These are phyloP conservation scores for Wickerhamiella cacticola DNA, from an alignment of 805 yeast species.

Conservation along the genomic window DNA sequence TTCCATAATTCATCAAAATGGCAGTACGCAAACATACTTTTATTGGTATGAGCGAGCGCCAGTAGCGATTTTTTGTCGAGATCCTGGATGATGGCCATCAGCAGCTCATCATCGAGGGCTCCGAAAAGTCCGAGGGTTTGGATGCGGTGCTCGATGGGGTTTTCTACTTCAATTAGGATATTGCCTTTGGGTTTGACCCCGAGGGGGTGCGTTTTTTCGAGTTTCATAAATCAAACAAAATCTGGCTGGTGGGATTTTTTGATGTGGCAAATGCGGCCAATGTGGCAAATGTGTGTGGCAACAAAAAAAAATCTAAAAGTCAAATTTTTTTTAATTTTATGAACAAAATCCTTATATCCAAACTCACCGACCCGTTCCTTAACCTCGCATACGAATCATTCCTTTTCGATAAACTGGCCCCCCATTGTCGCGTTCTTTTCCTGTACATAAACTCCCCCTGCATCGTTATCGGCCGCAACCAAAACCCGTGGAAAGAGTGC, in stretches of 20 bases:
- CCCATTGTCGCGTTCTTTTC: slow-evolving; percentile 42
- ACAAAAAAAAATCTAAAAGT: not conserved
- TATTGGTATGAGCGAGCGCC: slow-evolving; percentile 46
- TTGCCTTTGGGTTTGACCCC: slow-evolving; percentile 72
- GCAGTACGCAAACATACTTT: slow-evolving; percentile 56
- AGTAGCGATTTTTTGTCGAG: slow-evolving; percentile 42
- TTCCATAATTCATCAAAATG: slow-evolving; percentile 80
- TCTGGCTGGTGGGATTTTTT: too few species aligned
- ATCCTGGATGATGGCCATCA: slow-evolving; percentile 41
- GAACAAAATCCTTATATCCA: slow-evolving; percentile 49
- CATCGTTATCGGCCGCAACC: slow-evolving; percentile 92
- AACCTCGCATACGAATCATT: slow-evolving; percentile 78
- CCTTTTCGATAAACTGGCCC: slow-evolving; percentile 38
- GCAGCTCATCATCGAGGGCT: slow-evolving; percentile 48
- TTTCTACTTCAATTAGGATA: slow-evolving; percentile 31
- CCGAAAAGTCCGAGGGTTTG: slow-evolving; percentile 28
- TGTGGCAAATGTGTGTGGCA: too few species aligned
- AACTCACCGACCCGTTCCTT: slow-evolving; percentile 49
- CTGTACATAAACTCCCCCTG: slow-evolving; percentile 71
- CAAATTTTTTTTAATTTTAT: too few species aligned
- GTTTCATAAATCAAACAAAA: not conserved
- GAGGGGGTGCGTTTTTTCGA: slow-evolving; percentile 45
- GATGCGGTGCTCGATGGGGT: slow-evolving; percentile 15
- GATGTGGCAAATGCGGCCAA: too few species aligned
- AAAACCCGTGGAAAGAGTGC: slow-evolving; percentile 84